Percentiles rank a stretch among this genome's conserved stretches.
Evolutionary conservation across 2,329 filamentous ascomycete species (phyloP).

Genomic region (Penicillium sp.): DNA sequence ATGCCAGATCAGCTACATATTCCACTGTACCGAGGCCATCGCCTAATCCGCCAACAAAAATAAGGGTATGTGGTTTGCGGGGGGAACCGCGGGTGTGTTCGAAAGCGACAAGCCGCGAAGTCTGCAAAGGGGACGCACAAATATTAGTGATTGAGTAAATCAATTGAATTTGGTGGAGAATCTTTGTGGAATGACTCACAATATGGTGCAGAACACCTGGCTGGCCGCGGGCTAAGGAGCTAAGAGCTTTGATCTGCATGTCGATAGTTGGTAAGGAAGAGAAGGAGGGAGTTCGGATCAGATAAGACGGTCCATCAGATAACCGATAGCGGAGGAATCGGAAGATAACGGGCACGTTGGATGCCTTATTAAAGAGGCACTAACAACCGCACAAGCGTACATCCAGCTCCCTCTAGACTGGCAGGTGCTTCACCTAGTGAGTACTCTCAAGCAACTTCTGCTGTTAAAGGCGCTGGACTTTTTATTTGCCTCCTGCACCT

Average conservation of each 20-base stretch:
- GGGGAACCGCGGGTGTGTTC: conserved; percentile 33
- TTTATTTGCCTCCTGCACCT: no score
- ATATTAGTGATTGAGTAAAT: conserved; percentile 1
- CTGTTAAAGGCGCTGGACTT: no score
- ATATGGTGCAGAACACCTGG: conserved; percentile 24
- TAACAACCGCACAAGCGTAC: background rate
- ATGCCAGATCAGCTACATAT: conserved; percentile 52
- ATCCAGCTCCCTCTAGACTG: background rate
- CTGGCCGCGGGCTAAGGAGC: conserved; percentile 17
- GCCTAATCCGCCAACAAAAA: conserved; percentile 59
- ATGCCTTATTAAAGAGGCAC: background rate
- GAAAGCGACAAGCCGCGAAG: conserved; percentile 37
- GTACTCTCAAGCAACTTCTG: no score
- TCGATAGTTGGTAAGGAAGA: background rate
- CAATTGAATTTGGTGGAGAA: background rate
- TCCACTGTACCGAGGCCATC: conserved; percentile 56
- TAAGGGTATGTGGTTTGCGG: conserved; percentile 47
- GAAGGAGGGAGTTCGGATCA: conserved; percentile 14
- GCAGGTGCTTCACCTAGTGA: no score
- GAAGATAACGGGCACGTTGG: background rate
- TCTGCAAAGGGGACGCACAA: conserved; percentile 20
- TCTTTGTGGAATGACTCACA: conserved; percentile 5
- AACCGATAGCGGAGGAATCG: background rate
- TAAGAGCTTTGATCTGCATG: conserved; percentile 21
- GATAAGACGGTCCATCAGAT: conserved; percentile 23